These are phyloP conservation scores for Trichoderma atroviride DNA, from an alignment of 2,329 filamentous ascomycete genomes.

Conservation along the genomic window DNA sequence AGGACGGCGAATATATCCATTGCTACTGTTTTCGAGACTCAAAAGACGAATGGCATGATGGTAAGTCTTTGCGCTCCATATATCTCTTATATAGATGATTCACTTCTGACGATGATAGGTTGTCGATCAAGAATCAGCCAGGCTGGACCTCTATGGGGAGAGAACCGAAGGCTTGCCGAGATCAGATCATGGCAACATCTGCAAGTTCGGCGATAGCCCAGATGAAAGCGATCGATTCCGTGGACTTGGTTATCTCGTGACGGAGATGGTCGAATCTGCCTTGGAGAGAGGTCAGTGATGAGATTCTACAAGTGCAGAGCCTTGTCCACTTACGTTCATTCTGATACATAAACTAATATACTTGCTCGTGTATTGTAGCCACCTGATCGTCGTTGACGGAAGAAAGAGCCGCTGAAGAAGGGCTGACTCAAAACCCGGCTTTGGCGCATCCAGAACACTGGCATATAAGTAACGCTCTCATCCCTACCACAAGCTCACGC, in stretches of 20 bases:
- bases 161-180: not conserved
- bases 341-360: not conserved
- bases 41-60: not conserved
- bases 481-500: not conserved
- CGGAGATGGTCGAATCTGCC: not conserved
- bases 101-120: not conserved
- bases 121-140: not conserved
- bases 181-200: not conserved
- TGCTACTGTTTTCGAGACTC: not conserved
- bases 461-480: not conserved
- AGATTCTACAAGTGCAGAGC: not conserved
- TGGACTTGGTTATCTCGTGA: not conserved
- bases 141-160: not conserved
- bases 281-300: not conserved
- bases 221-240: not conserved
- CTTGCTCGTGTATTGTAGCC: not conserved
- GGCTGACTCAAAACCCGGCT: too few species aligned
- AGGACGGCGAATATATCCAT: not conserved
- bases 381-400: too few species aligned
- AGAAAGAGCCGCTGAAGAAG: too few species aligned
- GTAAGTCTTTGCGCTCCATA: not conserved
- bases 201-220: not conserved
- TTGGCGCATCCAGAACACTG: not conserved
- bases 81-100: not conserved
- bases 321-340: too few species aligned